Evolutionary conservation across 176 grass and related monocot species (phyloP).

Genomic region (Triticum urartu): DNA sequence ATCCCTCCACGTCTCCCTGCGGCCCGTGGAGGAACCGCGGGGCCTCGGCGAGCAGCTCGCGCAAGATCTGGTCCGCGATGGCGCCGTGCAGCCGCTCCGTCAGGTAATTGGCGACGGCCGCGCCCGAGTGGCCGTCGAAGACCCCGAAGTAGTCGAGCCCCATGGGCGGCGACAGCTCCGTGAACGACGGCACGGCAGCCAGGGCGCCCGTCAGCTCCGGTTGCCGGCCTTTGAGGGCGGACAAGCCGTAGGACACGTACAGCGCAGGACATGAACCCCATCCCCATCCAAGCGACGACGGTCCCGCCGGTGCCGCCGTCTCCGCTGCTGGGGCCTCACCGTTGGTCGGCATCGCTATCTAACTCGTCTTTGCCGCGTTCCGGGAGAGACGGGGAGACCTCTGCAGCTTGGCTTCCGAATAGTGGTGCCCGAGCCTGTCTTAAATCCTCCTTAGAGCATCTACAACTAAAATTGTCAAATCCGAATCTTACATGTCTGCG

Average conservation of each 20-base stretch:
- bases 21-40: background rate
- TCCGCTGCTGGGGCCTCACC: background rate
- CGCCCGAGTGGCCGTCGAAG: background rate
- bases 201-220: constrained; percentile 4
- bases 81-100: background rate
- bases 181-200: background rate
- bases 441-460: background rate
- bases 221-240: background rate
- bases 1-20: background rate
- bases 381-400: background rate
- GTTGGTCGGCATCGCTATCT: background rate
- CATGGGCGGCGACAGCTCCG: background rate
- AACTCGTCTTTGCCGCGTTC: background rate
- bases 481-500: too few relatives aligned
- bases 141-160: constrained; percentile 9
- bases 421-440: background rate
- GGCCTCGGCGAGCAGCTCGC: background rate
- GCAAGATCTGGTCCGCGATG: background rate
- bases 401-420: background rate
- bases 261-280: background rate
- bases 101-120: background rate
- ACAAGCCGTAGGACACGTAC: constrained; percentile 19
- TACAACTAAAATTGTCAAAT: too few relatives aligned
- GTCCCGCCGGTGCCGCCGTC: background rate
- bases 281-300: background rate